Evolutionary conservation across 805 yeast species (phyloP), one percentile per base, ranked within the genome.

Genomic region (Wickerhamiella qilinensis): DNA sequence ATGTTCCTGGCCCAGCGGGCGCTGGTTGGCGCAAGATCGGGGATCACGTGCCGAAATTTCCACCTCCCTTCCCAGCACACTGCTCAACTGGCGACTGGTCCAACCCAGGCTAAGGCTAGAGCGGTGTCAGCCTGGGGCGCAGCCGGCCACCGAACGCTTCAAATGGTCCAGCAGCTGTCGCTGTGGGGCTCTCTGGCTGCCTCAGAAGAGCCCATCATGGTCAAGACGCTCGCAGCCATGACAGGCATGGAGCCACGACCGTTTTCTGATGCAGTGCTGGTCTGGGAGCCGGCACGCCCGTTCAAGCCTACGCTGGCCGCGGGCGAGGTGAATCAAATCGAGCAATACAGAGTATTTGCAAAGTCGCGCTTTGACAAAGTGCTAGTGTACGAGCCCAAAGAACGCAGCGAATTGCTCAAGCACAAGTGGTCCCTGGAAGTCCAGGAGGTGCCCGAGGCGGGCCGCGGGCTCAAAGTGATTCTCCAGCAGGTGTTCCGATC

Each of bases 401-500:
- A 6, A 30, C 18, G 6, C n/a, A 37, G 34, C 14, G 21, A 18
- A 15, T 34, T 47, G 35, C 28, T 35, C 14, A 28, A 37, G 17
- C 38, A 38, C 20, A 21, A 43, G 7, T 57, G 62, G 62, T 40
- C 46, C 5, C 37, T 60, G 30, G 49, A 50, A 17, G 44, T 58
- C 21, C 42, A 45, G 16, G 62, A 59, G 38, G 51, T 59, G 32
- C 65, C 65, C 2, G 65, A 61, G 43, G 57, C 64, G 1, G 63
- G 63, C 20, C 52, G 54, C 17, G 51, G 56, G 50, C 43, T 42
- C 22, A 68, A 69, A 54, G 76, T 69, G 39, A 68, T 67, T 19
- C 73, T 69, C 42, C 93, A 84, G 53, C 69, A 81, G 15, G 67
- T 82, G 11, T 65, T 77, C 43, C 84, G 77, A 50, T 55, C 71